A percentile compares a stretch with the other conserved stretches of the same genome.
Conservation (phyloP, 176 grass and related monocot genomes). For the Cocos nucifera region DNA sequence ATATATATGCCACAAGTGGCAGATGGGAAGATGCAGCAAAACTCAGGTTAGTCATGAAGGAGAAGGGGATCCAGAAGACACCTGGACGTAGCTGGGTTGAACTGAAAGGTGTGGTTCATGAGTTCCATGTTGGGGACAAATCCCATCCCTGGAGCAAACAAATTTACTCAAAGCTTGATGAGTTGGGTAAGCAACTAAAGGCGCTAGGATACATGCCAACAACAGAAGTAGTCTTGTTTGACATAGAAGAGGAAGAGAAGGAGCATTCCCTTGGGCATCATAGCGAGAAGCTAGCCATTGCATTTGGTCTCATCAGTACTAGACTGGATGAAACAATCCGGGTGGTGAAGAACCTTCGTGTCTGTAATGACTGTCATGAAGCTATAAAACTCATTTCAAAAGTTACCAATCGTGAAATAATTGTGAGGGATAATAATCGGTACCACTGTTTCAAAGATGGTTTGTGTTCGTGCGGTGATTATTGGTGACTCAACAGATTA, state of each 20-base stretch:
- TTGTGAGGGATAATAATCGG: constrained; percentile 52
- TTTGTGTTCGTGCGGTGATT: constrained; percentile 52
- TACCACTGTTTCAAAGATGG: constrained; percentile 70
- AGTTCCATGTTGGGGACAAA: constrained; percentile 55
- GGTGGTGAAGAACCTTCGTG: constrained; percentile 51
- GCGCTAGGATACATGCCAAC: constrained; percentile 45
- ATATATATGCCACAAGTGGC: constrained; percentile 48
- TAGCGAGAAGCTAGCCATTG: constrained; percentile 58
- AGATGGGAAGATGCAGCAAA: constrained; percentile 55
- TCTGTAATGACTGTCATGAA: constrained; percentile 49
- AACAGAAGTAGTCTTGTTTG: constrained; percentile 61
- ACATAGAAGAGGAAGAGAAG: constrained; percentile 57
- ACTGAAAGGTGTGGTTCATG: constrained; percentile 32
- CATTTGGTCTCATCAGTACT: constrained; percentile 37
- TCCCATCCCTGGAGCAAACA: constrained; percentile 33
- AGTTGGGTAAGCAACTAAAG: constrained; percentile 47
- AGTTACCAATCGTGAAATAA: constrained; percentile 35
- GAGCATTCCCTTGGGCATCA: constrained; percentile 55
- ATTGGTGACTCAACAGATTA: constrained; percentile 31
- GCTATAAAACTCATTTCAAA: constrained; percentile 52
- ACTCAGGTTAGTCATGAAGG: constrained; percentile 48
- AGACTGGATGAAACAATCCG: constrained; percentile 39
- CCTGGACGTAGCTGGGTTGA: constrained; percentile 63
- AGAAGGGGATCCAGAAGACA: constrained; percentile 33
- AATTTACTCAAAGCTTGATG: constrained; percentile 43